These are phyloP conservation scores for Ustilago vetiveriae DNA, from an alignment of 1,284 basidiomycete species.

Conservation along the genomic window DNA sequence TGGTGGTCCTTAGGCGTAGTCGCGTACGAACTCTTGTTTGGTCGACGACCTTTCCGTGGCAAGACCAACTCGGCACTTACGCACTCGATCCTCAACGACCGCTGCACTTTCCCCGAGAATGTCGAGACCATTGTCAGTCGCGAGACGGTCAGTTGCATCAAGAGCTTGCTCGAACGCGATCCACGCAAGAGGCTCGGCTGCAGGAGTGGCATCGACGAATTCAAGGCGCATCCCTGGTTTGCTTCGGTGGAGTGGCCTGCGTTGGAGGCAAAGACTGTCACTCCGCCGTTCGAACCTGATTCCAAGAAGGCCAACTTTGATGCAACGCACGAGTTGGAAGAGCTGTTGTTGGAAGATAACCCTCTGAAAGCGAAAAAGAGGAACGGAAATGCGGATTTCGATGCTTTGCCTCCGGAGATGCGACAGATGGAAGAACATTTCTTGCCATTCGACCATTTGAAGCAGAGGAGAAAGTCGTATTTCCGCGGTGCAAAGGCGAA, in stretches of 20 bases:
- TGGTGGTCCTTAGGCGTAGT: constrained; percentile 63
- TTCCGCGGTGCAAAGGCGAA: no score
- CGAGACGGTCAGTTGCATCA: constrained; percentile 55
- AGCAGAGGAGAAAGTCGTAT: constrained; percentile 55
- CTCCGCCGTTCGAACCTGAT: constrained; percentile 90
- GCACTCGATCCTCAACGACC: constrained; percentile 59
- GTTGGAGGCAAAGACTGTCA: constrained; percentile 77
- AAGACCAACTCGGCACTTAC: constrained; percentile 63
- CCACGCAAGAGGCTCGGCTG: constrained; percentile 82
- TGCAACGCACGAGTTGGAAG: constrained; percentile 97
- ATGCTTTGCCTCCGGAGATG: constrained; percentile 87
- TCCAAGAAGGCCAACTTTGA: constrained; percentile 99
- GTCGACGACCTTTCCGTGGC: constrained; percentile 58
- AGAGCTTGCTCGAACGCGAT: constrained; percentile 80
- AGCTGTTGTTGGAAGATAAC: constrained; percentile 93
- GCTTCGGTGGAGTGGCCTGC: constrained; percentile 83
- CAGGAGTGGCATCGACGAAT: constrained; percentile 73
- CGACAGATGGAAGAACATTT: constrained; percentile 93
- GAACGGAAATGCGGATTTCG: constrained; percentile 86
- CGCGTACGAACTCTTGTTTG: constrained; percentile 60
- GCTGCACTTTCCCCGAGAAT: constrained; percentile 60
- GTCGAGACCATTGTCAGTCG: constrained; percentile 54
- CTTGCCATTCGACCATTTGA: constrained; percentile 61
- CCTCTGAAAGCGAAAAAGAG: constrained; percentile 92
- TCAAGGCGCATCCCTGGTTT: constrained; percentile 89